Conservation (phyloP, 192 early-diverging fungal species). For the Rhizoclosmatium sp. region DNA sequence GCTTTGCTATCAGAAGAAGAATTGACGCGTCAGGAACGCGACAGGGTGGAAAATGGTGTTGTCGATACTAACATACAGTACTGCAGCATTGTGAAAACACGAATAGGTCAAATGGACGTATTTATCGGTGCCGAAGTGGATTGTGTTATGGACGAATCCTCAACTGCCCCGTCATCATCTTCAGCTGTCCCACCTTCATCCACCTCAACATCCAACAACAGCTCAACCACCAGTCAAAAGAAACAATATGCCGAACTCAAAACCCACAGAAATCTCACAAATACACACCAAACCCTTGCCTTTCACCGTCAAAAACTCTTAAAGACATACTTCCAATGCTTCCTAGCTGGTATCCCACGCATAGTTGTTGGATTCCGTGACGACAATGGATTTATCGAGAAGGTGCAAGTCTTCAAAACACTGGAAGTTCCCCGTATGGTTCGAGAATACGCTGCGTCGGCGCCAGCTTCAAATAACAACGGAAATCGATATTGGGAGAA, state of each 20-base stretch:
- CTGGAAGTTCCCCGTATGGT: conserved; percentile 83
- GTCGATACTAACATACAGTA: conserved; percentile 90
- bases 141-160: conserved; percentile 67
- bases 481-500: neutral
- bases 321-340: conserved; percentile 94
- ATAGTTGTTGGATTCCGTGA: conserved; percentile 89
- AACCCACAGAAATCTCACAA: conserved; percentile 73
- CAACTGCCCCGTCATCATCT: conserved; percentile 61
- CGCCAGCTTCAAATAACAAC: neutral
- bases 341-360: conserved; percentile 82
- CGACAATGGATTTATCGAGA: conserved; percentile 67
- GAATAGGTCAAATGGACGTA: conserved; percentile 69
- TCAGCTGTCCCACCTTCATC: conserved; percentile 82
- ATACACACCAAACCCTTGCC: conserved; percentile 47
- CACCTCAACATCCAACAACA: conserved; percentile 48
- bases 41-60: conserved; percentile 24
- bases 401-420: conserved; percentile 74
- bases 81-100: conserved; percentile 85
- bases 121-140: conserved; percentile 95
- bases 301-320: conserved; percentile 87
- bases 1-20: conserved; percentile 52
- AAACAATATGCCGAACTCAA: conserved; percentile 91
- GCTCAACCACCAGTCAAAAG: conserved; percentile 40
- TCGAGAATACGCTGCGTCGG: conserved; percentile 63
- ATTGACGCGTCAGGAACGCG: conserved; percentile 28